phyloP scores from a whole-genome alignment of 2,329 filamentous ascomycete genomes.

The Chlorencoelia australis region DNA sequence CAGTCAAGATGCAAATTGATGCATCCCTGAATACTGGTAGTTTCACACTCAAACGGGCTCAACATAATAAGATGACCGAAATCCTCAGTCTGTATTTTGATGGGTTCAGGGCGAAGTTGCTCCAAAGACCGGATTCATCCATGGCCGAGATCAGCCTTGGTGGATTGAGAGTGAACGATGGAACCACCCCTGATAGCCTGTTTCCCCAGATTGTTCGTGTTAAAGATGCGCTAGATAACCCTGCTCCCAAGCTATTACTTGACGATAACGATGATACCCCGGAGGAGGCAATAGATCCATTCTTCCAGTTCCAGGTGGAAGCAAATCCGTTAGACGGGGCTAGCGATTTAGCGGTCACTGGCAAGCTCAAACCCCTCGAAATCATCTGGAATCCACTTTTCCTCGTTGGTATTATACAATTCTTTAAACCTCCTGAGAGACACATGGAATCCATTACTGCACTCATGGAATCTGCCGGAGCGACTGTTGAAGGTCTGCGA shows the following conservation, averaged over 20 bases:
- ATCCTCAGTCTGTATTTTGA: conserved; percentile 90
- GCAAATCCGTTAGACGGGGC: conserved; percentile 89
- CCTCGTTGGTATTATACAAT: conserved; percentile 80
- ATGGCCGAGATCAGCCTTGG: conserved; percentile 83
- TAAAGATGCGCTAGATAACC: conserved; percentile 64
- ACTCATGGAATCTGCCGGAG: conserved; percentile 88
- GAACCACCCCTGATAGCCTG: conserved; percentile 80
- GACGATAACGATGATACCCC: conserved; percentile 31
- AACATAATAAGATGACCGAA: conserved; percentile 67
- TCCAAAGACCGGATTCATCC: conserved; percentile 85
- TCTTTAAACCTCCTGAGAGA: conserved; percentile 90
- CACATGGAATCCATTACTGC: conserved; percentile 98
- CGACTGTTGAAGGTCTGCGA: conserved; percentile 86
- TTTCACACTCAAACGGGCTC: conserved; percentile 83
- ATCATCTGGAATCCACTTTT: conserved; percentile 97
- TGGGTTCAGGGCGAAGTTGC: conserved; percentile 79
- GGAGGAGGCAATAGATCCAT: conserved; percentile 51
- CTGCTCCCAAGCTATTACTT: conserved; percentile 29
- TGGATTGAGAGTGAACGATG: conserved; percentile 88
- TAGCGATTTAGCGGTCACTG: conserved; percentile 80
- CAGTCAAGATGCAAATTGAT: conserved; percentile 85
- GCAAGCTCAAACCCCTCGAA: conserved; percentile 90
- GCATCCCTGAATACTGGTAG: conserved; percentile 90
- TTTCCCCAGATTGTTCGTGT: conserved; percentile 94
- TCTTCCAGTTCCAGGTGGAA: conserved; percentile 89